phyloP scores from a whole-genome alignment of 768 basidiomycete species.

The Tephrocybe sp. region DNA sequence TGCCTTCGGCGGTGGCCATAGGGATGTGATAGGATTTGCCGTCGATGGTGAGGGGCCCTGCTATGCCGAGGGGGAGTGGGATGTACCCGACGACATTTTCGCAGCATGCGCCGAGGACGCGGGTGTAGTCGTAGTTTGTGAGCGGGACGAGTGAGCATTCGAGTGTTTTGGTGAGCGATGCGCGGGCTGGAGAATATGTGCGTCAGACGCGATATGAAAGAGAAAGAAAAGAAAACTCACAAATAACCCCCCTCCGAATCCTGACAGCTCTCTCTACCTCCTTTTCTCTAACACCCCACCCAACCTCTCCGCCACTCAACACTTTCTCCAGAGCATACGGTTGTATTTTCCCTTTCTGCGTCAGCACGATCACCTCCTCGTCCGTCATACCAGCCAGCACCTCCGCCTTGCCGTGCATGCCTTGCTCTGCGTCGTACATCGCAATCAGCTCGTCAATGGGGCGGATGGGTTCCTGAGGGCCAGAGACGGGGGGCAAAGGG shows the following conservation, averaged over 20 bases:
- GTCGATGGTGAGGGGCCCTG: slow-evolving; percentile 92
- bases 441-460: slow-evolving; percentile 76
- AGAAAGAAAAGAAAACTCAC: slow-evolving; percentile 54
- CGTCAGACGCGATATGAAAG: neutral
- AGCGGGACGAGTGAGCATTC: slow-evolving; percentile 83
- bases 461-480: slow-evolving; percentile 29
- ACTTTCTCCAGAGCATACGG: slow-evolving; percentile 97
- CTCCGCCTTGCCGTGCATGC: slow-evolving; percentile 39
- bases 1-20: slow-evolving; percentile 99
- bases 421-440: slow-evolving; percentile 71
- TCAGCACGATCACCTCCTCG: slow-evolving; percentile 87
- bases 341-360: slow-evolving; percentile 90
- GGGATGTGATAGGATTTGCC: slow-evolving; percentile 85
- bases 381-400: slow-evolving; percentile 70
- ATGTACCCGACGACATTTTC: slow-evolving; percentile 99
- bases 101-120: slow-evolving; percentile 95
- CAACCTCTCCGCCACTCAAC: slow-evolving; percentile 58
- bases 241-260: slow-evolving; percentile 86
- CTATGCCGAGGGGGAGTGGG: slow-evolving; percentile 93
- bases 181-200: slow-evolving; percentile 58
- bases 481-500: neutral
- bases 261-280: slow-evolving; percentile 84
- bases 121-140: slow-evolving; percentile 86
- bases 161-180: slow-evolving; percentile 78
- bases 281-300: slow-evolving; percentile 18